These are phyloP conservation scores for Rubus parviflorus DNA, from an alignment of 306 rosid species.

Conservation along the genomic window DNA sequence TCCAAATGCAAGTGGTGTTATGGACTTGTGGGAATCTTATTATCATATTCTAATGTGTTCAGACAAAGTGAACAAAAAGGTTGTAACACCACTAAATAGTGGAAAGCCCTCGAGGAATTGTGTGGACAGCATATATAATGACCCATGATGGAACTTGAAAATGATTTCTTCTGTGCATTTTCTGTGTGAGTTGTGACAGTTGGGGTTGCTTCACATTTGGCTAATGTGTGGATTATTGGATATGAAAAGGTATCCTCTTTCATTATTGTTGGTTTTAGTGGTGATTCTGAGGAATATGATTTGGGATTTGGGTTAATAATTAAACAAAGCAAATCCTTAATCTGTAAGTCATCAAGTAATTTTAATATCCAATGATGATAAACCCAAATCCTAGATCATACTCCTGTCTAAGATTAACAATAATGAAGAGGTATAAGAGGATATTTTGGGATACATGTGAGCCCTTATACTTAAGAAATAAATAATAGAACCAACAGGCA, in stretches of 20 bases:
- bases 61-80: neutral
- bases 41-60: neutral
- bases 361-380: neutral
- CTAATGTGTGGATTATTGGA: neutral
- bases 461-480: neutral
- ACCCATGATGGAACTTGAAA: constrained; percentile 10
- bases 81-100: constrained; percentile 12
- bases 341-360: constrained; percentile 3
- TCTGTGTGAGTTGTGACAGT: neutral
- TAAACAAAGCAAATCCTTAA: neutral
- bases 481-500: neutral
- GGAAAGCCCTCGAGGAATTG: constrained; percentile 7
- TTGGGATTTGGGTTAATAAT: constrained; percentile 1
- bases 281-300: neutral
- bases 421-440: neutral
- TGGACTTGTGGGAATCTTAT: constrained; percentile 5
- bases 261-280: neutral
- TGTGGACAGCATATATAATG: neutral
- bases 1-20: constrained; percentile 2
- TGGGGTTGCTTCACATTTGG: constrained; percentile 7
- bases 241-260: neutral
- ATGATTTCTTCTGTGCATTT: neutral
- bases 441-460: constrained; percentile 10
- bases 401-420: neutral
- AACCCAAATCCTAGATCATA: neutral